Evolutionary conservation across 768 basidiomycete species (phyloP), one percentile per base, ranked within the genome.

Genomic region (Trametes meyenii): DNA sequence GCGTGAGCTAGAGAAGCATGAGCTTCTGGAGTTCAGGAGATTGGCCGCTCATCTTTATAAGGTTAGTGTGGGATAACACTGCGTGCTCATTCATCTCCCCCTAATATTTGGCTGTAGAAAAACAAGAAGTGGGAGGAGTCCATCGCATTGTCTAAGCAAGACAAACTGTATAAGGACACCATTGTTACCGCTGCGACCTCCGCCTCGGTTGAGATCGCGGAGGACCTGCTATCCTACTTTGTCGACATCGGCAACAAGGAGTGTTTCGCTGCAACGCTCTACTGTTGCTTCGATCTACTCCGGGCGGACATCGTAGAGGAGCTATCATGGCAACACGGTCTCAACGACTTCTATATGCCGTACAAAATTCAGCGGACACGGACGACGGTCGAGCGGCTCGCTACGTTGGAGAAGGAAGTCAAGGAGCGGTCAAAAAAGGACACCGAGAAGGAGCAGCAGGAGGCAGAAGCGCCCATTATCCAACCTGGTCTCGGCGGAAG

Each of bases 201-300:
- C 2, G 79, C 70, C 35, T 88, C 85, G n/a, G 89, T 84, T 2
- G 92, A 97, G 58, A 90, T 98, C 35, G 92, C 95, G 4, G 96
- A 99, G 74, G 97, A 98, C 52, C 81, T 98, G 17, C 80, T 98
- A 24, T 89, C 89, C 4, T 98, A 98, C 80, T 99, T 98, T 72
- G 95, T 97, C 59, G 92, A 94, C 75, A 98, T 99, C 66, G 97
- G 97, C 36, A 96, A 96, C 83, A 96, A 95, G 77, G 97, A 99
- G 72, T 96, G 94, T 75, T 99, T 96, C 74, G 90, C 94, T 0
- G 93, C 90, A 1, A 79, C 90, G 64, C 84, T 98, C 23, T 98
- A 87, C 68, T 83, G 90, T 54, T 97, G 95, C 79, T 99, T 95
- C 78, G 96, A 99, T 76, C 82, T 98, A n/a, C 78, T 98, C 55